These are phyloP conservation scores for Penicillium ucsense DNA, from an alignment of 495 filamentous ascomycete genomes.

Conservation along the genomic window DNA sequence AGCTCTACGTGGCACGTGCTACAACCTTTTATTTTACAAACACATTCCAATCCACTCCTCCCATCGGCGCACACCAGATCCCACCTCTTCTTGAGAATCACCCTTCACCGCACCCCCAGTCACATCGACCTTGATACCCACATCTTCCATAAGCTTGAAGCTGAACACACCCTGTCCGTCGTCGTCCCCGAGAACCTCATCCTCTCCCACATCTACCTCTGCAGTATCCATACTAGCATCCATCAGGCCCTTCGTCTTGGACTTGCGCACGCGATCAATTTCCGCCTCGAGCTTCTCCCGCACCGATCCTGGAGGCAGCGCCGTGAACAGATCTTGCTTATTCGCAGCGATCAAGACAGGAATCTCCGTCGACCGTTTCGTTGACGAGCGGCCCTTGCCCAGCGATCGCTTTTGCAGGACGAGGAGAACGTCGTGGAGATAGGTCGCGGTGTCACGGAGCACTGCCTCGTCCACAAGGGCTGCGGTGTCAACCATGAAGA, in stretches of 20 bases:
- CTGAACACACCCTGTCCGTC: constrained; percentile 60
- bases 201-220: constrained; percentile 59
- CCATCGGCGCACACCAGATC: constrained; percentile 65
- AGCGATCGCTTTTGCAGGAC: constrained; percentile 67
- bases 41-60: constrained; percentile 75
- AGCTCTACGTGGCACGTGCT: background rate
- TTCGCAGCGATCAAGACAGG: constrained; percentile 82
- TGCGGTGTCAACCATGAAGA: constrained; percentile 84
- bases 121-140: constrained; percentile 64
- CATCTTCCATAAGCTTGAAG: constrained; percentile 74
- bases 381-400: constrained; percentile 36
- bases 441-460: constrained; percentile 57
- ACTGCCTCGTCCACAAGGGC: constrained; percentile 49
- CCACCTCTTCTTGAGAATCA: constrained; percentile 42
- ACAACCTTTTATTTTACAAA: constrained; percentile 25
- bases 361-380: constrained; percentile 51
- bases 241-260: constrained; percentile 69
- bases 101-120: constrained; percentile 67
- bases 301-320: constrained; percentile 71
- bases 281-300: constrained; percentile 68
- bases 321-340: constrained; percentile 92
- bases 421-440: constrained; percentile 79
- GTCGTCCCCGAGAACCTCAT: constrained; percentile 66
- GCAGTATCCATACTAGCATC: constrained; percentile 51
- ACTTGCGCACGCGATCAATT: constrained; percentile 67